Evolutionary conservation across 371 early-diverging fungal species (phyloP), one percentile per base, ranked within the genome.

Genomic region (Lichtheimia hyalospora): DNA sequence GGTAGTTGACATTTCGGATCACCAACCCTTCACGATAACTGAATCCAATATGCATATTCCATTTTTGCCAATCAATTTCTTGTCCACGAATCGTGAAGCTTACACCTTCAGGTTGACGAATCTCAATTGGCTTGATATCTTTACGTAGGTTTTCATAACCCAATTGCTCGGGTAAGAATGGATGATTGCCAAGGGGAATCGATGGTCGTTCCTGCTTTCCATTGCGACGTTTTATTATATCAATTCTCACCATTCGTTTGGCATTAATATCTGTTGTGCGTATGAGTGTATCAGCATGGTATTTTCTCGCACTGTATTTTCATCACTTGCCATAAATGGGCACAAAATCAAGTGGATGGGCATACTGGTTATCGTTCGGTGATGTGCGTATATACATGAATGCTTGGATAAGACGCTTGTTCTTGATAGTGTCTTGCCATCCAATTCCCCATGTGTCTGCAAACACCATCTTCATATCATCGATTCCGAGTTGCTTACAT

Each of bases 11-110:
- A 27, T 80, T 73, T 34, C 72, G 72, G 10, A 81, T 66, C 4
- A 81, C 77, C 18, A 81, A 57, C 49, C 81, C 81, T 61, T 81
- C 81, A 56, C 81, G 81, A 50, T 75, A 75, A 57, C 76, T 78
- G 71, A 78, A 73, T 14, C 66, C 66, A 41, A 81, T 71, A 52
- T 71, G 71, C 64, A 81, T 59, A 28, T 74, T 77, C 74, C 74
- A 81, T 56, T 81, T 81, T 70, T 81, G 79, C 81, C 81, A 81
- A 27, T 68, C 70, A 18, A 81, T 67, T 52, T 71, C 70, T 23
- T 66, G 69, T 27, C 71, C 76, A n/a, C 63, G 63, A n/a, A 81
- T 70, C 42, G 58, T 69, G 62, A 81, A 81, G 43, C 74, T 74
- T 24, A 79, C 76, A 61, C 81, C 81, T 51, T 77, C 64, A 34